These are phyloP conservation scores for Corynascus novoguineensis DNA, from an alignment of 495 filamentous ascomycete species.

Conservation along the genomic window DNA sequence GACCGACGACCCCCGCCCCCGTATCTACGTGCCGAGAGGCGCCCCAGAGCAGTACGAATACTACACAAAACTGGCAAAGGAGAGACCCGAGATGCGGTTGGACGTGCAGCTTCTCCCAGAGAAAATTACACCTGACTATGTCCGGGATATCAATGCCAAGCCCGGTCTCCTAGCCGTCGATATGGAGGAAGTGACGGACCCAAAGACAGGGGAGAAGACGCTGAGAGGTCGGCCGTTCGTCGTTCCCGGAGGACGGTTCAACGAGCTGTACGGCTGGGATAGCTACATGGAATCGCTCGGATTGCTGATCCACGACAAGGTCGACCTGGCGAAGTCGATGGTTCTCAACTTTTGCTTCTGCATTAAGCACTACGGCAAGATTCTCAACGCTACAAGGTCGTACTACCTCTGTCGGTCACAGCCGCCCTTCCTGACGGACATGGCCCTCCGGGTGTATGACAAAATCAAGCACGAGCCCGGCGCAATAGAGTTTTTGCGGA, in stretches of 20 bases:
- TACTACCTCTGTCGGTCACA: slow-evolving; percentile 94
- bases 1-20: slow-evolving; percentile 76
- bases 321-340: slow-evolving; percentile 85
- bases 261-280: slow-evolving; percentile 96
- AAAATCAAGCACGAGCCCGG: slow-evolving; percentile 76
- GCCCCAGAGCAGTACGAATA: slow-evolving; percentile 84
- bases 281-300: slow-evolving; percentile 95
- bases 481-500: slow-evolving; percentile 69
- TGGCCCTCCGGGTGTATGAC: slow-evolving; percentile 86
- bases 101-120: slow-evolving; percentile 76
- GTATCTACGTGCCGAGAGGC: slow-evolving; percentile 87
- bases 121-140: slow-evolving; percentile 69
- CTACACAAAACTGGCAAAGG: slow-evolving; percentile 67
- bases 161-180: slow-evolving; percentile 85
- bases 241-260: slow-evolving; percentile 93
- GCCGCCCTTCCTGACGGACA: slow-evolving; percentile 95
- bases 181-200: slow-evolving; percentile 70
- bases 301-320: slow-evolving; percentile 71
- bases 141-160: slow-evolving; percentile 65
- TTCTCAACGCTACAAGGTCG: slow-evolving; percentile 90
- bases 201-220: slow-evolving; percentile 57
- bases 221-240: slow-evolving; percentile 85
- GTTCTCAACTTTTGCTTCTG: slow-evolving; percentile 94
- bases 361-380: slow-evolving; percentile 97
- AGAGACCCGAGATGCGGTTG: slow-evolving; percentile 72